Evolutionary conservation across 2,329 filamentous ascomycete species (phyloP), one percentile per base, ranked within the genome.

Genomic region (Orbilia ellipsospora): DNA sequence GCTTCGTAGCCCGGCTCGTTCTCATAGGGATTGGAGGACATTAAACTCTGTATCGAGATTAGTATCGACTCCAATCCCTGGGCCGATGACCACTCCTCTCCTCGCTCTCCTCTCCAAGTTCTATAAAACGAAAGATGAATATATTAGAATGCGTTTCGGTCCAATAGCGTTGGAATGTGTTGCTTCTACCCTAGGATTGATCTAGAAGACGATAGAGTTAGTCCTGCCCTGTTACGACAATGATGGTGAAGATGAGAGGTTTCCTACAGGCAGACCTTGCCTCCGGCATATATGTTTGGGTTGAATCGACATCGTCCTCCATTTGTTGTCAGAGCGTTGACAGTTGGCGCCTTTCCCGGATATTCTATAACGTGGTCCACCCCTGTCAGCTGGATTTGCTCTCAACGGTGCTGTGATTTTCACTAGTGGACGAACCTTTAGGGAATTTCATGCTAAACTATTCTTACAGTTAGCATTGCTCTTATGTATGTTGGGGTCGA

Each of bases 11-110:
- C 95, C 0, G 95, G 95, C 81, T 99, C 95, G 80, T 98, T 97
- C 81, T 95, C 92, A 82, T 97, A 98, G 0, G 94, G 95, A 79
- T 97, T 97, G 28, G 88, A 84, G 0, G 93, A 97, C 90, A 99
- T 94, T 52, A 99, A 85, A 82, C 94, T 97, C 83, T 99, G 95
- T 69, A 99, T 97, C 4, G 94, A 98, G 63, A 98, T 88, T 56
- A 99, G 83, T 57, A 98, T 92, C 0, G 94, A 98, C 82, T 98
- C 95, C 0, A 99, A 85, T 5, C 95, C 94, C 82, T 98, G 95
- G 0, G 94, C 95, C 15, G 94, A 93, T 15, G 94, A 97, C 95
- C 95, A 99, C 82, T 97, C 90, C 82, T 98, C 95, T 66, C 94
- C 93, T 15, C 89, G 87, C 80, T 97, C 91, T 28, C 94, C 94